Conservation (phyloP, 2,329 filamentous ascomycete genomes). For the Arthrobotrys musiformis region DNA sequence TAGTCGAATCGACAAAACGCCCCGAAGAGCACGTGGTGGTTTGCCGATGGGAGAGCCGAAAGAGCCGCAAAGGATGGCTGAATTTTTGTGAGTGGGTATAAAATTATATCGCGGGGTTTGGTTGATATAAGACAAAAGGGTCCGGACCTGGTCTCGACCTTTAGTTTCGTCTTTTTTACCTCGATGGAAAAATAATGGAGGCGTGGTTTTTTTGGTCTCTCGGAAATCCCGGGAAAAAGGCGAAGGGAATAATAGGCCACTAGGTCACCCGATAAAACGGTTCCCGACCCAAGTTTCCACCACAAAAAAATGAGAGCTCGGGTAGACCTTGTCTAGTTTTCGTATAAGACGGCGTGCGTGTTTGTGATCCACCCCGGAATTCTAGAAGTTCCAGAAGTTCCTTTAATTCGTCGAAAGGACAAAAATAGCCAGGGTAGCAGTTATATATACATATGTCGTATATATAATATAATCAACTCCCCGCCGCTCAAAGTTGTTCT, state of each 20-base stretch:
- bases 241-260: background rate
- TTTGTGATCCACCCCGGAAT: background rate
- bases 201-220: background rate
- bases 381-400: background rate
- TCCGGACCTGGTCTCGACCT: background rate
- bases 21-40: background rate
- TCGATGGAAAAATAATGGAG: background rate
- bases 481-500: background rate
- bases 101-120: background rate
- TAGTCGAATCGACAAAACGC: background rate
- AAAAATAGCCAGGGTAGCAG: background rate
- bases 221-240: background rate
- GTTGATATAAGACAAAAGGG: background rate
- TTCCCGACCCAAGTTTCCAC: background rate
- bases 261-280: background rate
- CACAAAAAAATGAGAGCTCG: background rate
- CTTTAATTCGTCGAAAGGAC: background rate
- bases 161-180: background rate
- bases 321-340: background rate
- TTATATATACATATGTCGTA: slow-evolving; percentile 4
- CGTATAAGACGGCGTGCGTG: background rate
- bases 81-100: background rate
- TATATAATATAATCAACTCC: too few species aligned
- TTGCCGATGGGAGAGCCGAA: background rate
- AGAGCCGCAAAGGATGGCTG: background rate